Percentiles rank a stretch among this genome's conserved stretches.
phyloP scores from a whole-genome alignment of 495 filamentous ascomycete genomes.

The Penicillium soppii region DNA sequence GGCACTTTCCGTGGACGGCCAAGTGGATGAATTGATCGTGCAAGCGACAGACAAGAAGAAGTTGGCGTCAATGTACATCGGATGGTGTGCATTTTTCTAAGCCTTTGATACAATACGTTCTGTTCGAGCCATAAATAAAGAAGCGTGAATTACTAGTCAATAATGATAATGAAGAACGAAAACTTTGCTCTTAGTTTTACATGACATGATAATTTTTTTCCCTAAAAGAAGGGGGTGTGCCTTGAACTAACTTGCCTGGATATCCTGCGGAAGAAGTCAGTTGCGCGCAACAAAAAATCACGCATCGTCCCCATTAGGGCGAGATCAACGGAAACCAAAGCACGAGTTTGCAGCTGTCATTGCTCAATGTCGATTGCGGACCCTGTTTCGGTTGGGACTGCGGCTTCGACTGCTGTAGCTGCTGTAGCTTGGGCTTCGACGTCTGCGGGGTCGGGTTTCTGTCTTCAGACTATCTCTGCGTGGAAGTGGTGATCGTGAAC shows the following conservation, averaged over 20 bases:
- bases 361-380: conserved; percentile 29
- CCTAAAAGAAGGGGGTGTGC: too few species aligned
- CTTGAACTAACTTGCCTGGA: neutral
- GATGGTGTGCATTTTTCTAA: conserved; percentile 93
- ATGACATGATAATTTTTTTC: too few species aligned
- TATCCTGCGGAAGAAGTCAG: neutral
- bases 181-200: too few species aligned
- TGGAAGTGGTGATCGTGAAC: conserved; percentile 32
- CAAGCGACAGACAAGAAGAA: conserved; percentile 76
- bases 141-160: too few species aligned
- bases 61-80: conserved; percentile 92
- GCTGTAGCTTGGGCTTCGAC: conserved; percentile 55
- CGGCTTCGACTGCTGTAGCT: conserved; percentile 52
- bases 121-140: neutral
- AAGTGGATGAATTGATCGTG: conserved; percentile 88
- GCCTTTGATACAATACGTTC: neutral
- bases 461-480: conserved; percentile 28
- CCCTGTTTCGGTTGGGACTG: conserved; percentile 41
- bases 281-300: neutral
- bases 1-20: conserved; percentile 89
- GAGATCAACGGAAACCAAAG: neutral
- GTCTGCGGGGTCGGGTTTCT: conserved; percentile 37
- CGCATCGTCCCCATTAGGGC: neutral
- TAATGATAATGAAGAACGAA: too few species aligned
- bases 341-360: neutral